These are phyloP conservation scores for Patellaria atrata DNA, from an alignment of 495 filamentous ascomycete species.

Conservation along the genomic window DNA sequence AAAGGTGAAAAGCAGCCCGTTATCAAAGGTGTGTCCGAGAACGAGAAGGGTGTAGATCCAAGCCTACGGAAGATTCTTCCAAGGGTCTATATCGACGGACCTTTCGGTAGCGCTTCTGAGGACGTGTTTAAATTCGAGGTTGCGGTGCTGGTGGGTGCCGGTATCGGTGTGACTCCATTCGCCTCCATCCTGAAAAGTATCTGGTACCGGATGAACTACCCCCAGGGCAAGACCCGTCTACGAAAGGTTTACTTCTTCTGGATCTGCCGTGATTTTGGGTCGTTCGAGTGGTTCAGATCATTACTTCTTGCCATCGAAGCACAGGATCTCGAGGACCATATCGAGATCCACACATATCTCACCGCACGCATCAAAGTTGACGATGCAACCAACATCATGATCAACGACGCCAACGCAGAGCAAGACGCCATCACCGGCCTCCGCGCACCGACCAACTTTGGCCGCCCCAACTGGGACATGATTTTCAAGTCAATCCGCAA, in stretches of 20 bases:
- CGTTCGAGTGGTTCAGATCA: slow-evolving; percentile 72
- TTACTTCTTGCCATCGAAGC: slow-evolving; percentile 68
- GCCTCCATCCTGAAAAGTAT: slow-evolving; percentile 71
- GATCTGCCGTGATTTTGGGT: slow-evolving; percentile 66
- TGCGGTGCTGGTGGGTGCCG: slow-evolving; percentile 51
- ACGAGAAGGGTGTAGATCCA: slow-evolving; percentile 40
- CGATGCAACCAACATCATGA: slow-evolving; percentile 72
- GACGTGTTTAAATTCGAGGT: slow-evolving; percentile 69
- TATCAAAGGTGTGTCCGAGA: slow-evolving; percentile 36
- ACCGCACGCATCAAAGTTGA: slow-evolving; percentile 66
- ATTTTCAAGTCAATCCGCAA: slow-evolving; percentile 62
- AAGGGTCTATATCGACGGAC: slow-evolving; percentile 63
- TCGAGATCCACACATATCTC: slow-evolving; percentile 61
- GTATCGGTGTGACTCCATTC: slow-evolving; percentile 62
- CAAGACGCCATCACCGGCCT: slow-evolving; percentile 64
- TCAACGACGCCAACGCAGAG: slow-evolving; percentile 67
- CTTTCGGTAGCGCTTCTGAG: slow-evolving; percentile 64
- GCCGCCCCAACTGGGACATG: slow-evolving; percentile 67
- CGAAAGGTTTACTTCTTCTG: slow-evolving; percentile 79
- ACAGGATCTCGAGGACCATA: slow-evolving; percentile 63
- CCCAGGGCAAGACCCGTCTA: slow-evolving; percentile 55
- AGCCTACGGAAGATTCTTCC: slow-evolving; percentile 56
- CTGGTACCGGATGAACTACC: slow-evolving; percentile 78
- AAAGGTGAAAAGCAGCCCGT: slow-evolving; percentile 37
- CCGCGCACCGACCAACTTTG: slow-evolving; percentile 62